Conservation (phyloP, 768 basidiomycete genomes). For the Pholiota microspora region DNA sequence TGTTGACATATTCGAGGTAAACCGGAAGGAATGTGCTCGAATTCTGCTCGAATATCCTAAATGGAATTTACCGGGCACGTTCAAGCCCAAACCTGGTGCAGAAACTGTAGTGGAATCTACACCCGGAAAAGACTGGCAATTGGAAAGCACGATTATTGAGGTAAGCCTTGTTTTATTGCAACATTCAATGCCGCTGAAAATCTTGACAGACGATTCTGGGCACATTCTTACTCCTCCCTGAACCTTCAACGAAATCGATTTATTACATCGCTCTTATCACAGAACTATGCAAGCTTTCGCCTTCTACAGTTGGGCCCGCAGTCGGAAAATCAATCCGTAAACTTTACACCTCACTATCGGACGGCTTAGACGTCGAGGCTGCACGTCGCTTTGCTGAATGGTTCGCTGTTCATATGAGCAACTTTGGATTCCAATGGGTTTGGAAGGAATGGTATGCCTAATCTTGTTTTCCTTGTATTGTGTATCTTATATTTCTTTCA, state of each 20-base stretch:
- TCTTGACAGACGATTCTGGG: constrained; percentile 64
- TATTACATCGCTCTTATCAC: constrained; percentile 90
- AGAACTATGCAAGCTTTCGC: constrained; percentile 93
- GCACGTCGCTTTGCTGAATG: constrained; percentile 86
- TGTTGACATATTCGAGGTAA: constrained; percentile 89
- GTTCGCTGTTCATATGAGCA: constrained; percentile 96
- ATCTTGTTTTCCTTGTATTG: neutral
- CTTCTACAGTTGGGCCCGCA: constrained; percentile 89
- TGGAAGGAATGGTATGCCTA: constrained; percentile 94
- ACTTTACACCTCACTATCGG: constrained; percentile 74
- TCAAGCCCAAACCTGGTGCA: constrained; percentile 74
- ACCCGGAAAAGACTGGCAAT: constrained; percentile 74
- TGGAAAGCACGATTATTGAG: constrained; percentile 89
- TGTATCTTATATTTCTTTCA: constrained; percentile 28
- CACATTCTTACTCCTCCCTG: constrained; percentile 72
- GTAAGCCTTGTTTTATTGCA: constrained; percentile 33
- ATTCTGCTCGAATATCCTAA: constrained; percentile 83
- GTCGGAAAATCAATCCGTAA: constrained; percentile 94
- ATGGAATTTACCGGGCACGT: constrained; percentile 81
- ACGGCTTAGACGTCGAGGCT: constrained; percentile 85
- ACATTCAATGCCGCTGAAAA: neutral
- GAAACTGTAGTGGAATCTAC: constrained; percentile 48
- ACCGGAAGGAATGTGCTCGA: constrained; percentile 92
- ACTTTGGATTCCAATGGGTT: constrained; percentile 97
- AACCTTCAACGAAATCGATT: constrained; percentile 70